Evolutionary conservation across 164 flowering plant genomes (phyloP).

Genomic region (Saururus chinensis): DNA sequence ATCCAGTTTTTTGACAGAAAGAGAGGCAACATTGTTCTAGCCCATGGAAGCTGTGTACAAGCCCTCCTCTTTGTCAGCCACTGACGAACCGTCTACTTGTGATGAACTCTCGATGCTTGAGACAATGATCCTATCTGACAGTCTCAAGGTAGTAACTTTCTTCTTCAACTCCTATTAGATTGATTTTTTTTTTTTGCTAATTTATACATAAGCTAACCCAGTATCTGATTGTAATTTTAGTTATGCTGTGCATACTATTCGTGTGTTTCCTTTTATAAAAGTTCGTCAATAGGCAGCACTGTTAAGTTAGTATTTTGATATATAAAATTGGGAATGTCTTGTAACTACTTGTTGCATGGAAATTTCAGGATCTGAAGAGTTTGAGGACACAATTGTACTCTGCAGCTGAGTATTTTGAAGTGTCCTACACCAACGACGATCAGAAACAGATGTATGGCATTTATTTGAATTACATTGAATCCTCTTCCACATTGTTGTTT

Average conservation of each 20-base stretch:
- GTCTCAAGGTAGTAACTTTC: constrained; percentile 51
- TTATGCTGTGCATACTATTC: too few species aligned
- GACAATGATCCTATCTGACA: constrained; percentile 70
- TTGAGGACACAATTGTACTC: constrained; percentile 80
- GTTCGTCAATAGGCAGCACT: too few species aligned
- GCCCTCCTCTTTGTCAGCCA: background rate
- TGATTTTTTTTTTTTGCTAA: background rate
- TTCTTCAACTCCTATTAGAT: background rate
- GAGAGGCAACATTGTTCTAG: background rate
- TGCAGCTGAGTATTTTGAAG: constrained; percentile 92
- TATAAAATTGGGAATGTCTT: too few species aligned
- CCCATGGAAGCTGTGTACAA: background rate
- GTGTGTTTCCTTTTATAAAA: too few species aligned
- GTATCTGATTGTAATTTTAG: too few species aligned
- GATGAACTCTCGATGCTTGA: constrained; percentile 76
- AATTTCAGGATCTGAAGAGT: constrained; percentile 70
- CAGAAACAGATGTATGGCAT: constrained; percentile 65
- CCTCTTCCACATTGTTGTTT: background rate
- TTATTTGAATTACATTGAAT: background rate
- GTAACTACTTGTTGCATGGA: too few species aligned
- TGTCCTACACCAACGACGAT: constrained; percentile 71
- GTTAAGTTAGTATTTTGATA: too few species aligned
- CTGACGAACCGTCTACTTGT: constrained; percentile 37
- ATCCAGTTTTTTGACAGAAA: background rate
- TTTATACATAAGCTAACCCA: background rate